Evolutionary conservation across 2,329 filamentous ascomycete species (phyloP).

Genomic region (Fusarium tupiense): DNA sequence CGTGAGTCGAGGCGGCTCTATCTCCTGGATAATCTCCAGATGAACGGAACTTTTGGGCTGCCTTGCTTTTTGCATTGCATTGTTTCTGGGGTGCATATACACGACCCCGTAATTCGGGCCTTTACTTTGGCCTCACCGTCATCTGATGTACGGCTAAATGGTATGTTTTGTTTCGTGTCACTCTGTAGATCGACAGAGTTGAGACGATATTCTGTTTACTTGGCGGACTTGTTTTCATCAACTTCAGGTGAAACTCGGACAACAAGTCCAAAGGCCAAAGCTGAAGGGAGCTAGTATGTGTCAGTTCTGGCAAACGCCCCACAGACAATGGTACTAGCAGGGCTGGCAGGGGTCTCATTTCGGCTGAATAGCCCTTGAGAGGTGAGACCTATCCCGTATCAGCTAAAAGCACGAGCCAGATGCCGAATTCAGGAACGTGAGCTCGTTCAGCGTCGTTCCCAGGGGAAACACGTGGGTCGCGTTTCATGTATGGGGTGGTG

Average conservation of each 20-base stretch:
- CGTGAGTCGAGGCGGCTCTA: neutral
- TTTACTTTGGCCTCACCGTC: neutral
- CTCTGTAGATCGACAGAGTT: neutral
- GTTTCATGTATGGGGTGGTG: conserved; percentile 1
- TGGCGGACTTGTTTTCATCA: neutral
- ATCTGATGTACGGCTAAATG: neutral
- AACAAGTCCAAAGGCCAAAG: neutral
- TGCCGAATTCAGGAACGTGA: neutral
- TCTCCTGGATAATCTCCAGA: neutral
- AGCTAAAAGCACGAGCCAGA: neutral
- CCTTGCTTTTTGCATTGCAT: neutral
- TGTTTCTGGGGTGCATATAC: neutral
- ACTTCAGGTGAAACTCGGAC: neutral
- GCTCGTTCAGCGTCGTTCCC: neutral
- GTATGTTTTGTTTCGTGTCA: neutral
- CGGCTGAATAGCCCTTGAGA: neutral
- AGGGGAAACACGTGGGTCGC: neutral
- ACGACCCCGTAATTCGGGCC: neutral
- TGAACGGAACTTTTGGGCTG: neutral
- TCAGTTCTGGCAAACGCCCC: neutral
- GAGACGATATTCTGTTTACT: neutral
- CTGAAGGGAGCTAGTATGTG: neutral
- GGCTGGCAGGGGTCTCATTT: neutral
- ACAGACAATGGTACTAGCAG: neutral
- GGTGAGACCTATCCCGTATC: neutral